Conservation (phyloP, 1,139 yeast species). For the Pichia sp. region DNA sequence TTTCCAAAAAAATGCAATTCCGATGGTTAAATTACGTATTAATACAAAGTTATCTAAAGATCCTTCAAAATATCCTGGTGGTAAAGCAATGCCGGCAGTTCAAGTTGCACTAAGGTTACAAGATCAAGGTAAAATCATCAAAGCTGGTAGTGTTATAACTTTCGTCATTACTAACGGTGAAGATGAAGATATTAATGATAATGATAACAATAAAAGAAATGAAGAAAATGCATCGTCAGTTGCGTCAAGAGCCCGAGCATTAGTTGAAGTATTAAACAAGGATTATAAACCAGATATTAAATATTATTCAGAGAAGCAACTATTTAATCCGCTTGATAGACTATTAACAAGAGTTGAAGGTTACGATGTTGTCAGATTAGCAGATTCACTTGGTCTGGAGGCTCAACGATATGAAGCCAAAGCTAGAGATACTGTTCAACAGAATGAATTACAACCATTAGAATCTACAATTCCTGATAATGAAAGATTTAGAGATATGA, state of each 20-base stretch:
- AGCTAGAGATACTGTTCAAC: constrained; percentile 28
- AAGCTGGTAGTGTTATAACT: constrained; percentile 87
- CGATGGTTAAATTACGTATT: constrained; percentile 61
- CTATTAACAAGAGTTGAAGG: constrained; percentile 83
- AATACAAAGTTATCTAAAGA: constrained; percentile 74
- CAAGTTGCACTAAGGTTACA: constrained; percentile 83
- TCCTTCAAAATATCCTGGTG: constrained; percentile 68
- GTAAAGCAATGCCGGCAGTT: constrained; percentile 85
- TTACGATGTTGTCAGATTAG: constrained; percentile 72
- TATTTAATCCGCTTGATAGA: constrained; percentile 88
- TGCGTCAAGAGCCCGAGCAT: constrained; percentile 76
- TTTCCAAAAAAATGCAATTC: constrained; percentile 55
- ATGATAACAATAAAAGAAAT: constrained; percentile 1
- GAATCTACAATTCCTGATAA: constrained; percentile 78
- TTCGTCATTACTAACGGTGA: constrained; percentile 55
- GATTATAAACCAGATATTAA: constrained; percentile 63
- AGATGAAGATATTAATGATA: constrained; percentile 26
- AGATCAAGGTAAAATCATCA: constrained; percentile 74
- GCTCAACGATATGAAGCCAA: constrained; percentile 54
- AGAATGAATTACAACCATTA: constrained; percentile 59
- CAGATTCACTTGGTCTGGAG: constrained; percentile 73
- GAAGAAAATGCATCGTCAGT: constrained; percentile 28
- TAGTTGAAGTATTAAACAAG: constrained; percentile 53
- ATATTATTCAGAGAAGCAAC: constrained; percentile 81
- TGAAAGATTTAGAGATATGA: constrained; percentile 71